A percentile compares a stretch with the other conserved stretches of the same genome.
These are phyloP conservation scores for Aureobasidium sp. DNA, from an alignment of 2,329 filamentous ascomycete genomes.

Conservation along the genomic window DNA sequence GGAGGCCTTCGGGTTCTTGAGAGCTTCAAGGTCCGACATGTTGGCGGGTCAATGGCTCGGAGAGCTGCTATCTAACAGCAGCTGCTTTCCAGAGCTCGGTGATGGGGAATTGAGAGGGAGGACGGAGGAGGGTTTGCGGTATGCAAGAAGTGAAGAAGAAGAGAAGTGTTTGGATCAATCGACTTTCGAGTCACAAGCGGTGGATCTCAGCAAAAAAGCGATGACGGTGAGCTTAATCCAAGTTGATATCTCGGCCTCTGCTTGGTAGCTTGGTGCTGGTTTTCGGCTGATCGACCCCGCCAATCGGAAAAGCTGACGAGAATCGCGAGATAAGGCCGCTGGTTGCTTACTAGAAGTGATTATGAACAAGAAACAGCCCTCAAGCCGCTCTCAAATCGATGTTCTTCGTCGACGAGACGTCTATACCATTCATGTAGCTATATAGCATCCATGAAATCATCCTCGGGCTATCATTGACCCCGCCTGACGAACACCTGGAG, in stretches of 20 bases:
- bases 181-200: constrained; percentile 1
- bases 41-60: constrained; percentile 13
- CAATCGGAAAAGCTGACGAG: constrained; percentile 5
- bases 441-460: constrained; percentile 6
- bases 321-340: constrained; percentile 9
- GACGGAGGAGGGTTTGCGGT: neutral
- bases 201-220: constrained; percentile 10
- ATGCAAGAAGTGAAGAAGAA: neutral
- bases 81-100: constrained; percentile 4
- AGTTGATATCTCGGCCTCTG: constrained; percentile 7
- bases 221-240: constrained; percentile 10
- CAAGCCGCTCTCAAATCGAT: neutral
- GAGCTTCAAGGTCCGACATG: constrained; percentile 27
- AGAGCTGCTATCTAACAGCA: neutral
- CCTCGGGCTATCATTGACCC: constrained; percentile 7
- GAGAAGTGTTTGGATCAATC: neutral
- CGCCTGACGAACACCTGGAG: neutral
- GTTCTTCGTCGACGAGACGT: neutral
- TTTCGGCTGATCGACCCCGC: neutral
- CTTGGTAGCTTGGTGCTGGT: neutral
- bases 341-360: neutral
- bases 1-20: constrained; percentile 28
- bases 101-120: neutral
- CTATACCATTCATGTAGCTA: constrained; percentile 4
- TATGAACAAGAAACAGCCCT: neutral